Evolutionary conservation across 2,329 filamentous ascomycete species (phyloP).

Genomic region (Talaromyces sp.): DNA sequence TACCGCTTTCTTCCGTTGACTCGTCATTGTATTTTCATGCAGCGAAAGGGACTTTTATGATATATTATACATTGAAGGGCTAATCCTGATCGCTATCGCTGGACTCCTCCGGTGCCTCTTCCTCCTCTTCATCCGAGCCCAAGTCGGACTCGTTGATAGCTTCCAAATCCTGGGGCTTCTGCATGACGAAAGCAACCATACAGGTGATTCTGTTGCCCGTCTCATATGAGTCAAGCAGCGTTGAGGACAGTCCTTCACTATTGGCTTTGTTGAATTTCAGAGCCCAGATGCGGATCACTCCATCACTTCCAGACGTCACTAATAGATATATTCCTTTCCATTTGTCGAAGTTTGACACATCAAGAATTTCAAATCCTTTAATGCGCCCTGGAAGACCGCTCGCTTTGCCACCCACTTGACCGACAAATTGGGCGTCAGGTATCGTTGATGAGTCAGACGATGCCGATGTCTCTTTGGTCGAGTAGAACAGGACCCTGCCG

Average conservation of each 20-base stretch:
- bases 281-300: constrained; percentile 74
- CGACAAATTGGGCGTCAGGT: constrained; percentile 60
- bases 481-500: constrained; percentile 79
- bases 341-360: constrained; percentile 34
- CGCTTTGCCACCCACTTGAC: constrained; percentile 72
- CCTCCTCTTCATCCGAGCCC: constrained; percentile 34
- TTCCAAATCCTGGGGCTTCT: constrained; percentile 53
- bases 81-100: constrained; percentile 24
- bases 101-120: constrained; percentile 14
- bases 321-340: constrained; percentile 51
- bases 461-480: constrained; percentile 51
- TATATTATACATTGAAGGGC: constrained; percentile 9
- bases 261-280: constrained; percentile 34
- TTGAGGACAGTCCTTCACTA: constrained; percentile 19
- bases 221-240: constrained; percentile 70
- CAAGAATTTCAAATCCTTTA: constrained; percentile 78
- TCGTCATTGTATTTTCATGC: neutral
- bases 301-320: constrained; percentile 78
- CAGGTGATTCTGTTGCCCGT: constrained; percentile 89
- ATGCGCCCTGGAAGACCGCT: constrained; percentile 67
- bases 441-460: constrained; percentile 50
- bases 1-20: neutral
- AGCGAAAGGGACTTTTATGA: neutral
- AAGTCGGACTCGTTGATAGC: constrained; percentile 59
- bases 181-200: constrained; percentile 79